Percentiles rank a stretch among this genome's conserved stretches.
Evolutionary conservation across 2,329 filamentous ascomycete species (phyloP).

Genomic region (Hymenoscyphus occultus): DNA sequence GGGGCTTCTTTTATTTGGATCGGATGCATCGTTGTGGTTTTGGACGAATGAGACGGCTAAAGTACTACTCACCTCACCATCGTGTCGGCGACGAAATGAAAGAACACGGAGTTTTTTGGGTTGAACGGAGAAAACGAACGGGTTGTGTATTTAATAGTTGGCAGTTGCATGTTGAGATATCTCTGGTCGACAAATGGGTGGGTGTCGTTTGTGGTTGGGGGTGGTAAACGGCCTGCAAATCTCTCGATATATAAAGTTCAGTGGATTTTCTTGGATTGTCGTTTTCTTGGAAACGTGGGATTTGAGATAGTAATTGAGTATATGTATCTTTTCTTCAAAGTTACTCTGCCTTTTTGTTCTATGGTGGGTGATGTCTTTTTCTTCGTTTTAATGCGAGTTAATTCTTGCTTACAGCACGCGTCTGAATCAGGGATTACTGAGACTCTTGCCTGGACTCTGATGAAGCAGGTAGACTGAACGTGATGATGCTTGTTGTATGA

Average conservation of each 20-base stretch:
- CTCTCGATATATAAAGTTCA: not conserved
- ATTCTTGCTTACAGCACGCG: no score
- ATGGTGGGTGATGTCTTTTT: not conserved
- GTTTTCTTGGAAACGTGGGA: not conserved
- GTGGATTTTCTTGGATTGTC: not conserved
- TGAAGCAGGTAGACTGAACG: no score
- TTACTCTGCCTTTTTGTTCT: not conserved
- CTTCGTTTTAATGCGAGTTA: not conserved
- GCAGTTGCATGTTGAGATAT: not conserved
- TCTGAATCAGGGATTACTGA: no score
- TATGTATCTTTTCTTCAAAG: not conserved
- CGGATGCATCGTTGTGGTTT: not conserved
- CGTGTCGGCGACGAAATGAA: not conserved
- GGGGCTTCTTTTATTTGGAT: not conserved
- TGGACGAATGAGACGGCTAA: not conserved
- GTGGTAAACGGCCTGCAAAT: not conserved
- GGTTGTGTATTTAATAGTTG: not conserved
- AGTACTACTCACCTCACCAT: not conserved
- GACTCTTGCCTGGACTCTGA: no score
- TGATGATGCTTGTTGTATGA: no score
- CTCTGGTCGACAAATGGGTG: not conserved
- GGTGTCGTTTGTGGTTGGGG: not conserved
- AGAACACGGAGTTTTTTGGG: not conserved
- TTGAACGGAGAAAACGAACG: not conserved
- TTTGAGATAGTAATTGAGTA: not conserved